Base-by-base conservation (phyloP, 257 asterid genomes). In the Lantana camara region DNA sequence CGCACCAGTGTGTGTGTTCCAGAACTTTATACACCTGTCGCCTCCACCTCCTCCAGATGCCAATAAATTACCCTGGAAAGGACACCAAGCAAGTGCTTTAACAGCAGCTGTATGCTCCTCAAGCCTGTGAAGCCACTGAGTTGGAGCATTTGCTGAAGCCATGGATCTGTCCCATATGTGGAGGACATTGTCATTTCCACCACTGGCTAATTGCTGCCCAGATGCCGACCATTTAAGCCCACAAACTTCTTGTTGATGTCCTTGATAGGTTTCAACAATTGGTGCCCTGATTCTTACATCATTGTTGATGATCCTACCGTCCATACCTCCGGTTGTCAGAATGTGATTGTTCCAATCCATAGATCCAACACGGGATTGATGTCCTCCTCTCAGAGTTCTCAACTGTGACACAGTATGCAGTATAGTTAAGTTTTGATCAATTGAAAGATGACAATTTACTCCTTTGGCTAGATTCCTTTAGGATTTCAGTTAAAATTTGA, bases 51-150 rank as follows among this genome's bases (percentile, higher is more conserved):
- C 95, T 22, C 96, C 96, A 0, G 93, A 73, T 35, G 95, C 93
- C 79, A 89, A 69, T 46, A 86, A 70, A 62, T 89, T 89, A 9
- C 78, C 84, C 77, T 89, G 96, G 69, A 89, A 89, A 15, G 95
- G 95, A 58, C 95, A 89, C 96, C 96, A 89, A 7, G 96, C 91
- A 14, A 89, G 93, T 8, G 93, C 96, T 67, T 86, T 89, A 17
- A 89, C 93, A 16, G 93, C 93, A 57, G 93, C 93, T 0, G 87
- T 89, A 24, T 89, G 96, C 22, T 86, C 95, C 75, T 82, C 93
- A 0, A 89, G 76, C 83, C 95, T 77, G 74, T 89, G 96, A 45
- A 89, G 94, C 84, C 84, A 82, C 40, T 76, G 87, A 1, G 83
- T 83, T 5, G 89, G 76, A 20, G 89, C 67, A 38, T 70, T 75